These are phyloP conservation scores for Penicillium lagena DNA, from an alignment of 495 filamentous ascomycete genomes.

Conservation along the genomic window DNA sequence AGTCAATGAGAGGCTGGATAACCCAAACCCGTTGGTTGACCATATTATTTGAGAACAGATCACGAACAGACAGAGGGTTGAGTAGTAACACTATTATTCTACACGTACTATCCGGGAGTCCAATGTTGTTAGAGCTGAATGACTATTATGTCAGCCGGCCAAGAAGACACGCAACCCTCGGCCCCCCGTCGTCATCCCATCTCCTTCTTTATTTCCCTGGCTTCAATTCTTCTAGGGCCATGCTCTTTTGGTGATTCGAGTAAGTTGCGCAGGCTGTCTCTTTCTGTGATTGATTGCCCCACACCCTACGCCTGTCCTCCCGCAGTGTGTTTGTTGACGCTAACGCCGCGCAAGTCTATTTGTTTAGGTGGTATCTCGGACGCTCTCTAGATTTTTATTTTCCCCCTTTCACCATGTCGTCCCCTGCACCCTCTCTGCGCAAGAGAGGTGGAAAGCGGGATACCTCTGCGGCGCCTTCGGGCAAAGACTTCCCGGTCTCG, in stretches of 20 bases:
- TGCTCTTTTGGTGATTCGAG: conserved; percentile 24
- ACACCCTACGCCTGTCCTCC: not conserved
- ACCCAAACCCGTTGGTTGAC: too few species aligned
- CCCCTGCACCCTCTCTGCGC: conserved; percentile 39
- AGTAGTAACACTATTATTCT: too few species aligned
- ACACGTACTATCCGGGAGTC: too few species aligned
- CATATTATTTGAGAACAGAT: too few species aligned
- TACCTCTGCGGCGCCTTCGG: conserved; percentile 20
- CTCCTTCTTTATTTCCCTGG: conserved; percentile 7
- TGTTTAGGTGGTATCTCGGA: conserved; percentile 30
- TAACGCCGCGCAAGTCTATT: conserved; percentile 21
- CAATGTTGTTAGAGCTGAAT: too few species aligned
- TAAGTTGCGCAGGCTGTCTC: conserved; percentile 1
- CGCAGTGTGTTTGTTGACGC: not conserved
- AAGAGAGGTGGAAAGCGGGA: conserved; percentile 47
- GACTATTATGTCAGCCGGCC: not conserved
- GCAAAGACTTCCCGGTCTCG: conserved; percentile 19
- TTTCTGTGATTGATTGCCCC: not conserved
- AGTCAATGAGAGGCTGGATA: too few species aligned
- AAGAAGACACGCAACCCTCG: conserved; percentile 11
- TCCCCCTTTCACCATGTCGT: conserved; percentile 28
- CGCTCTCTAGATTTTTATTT: conserved; percentile 20
- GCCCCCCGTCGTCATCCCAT: not conserved
- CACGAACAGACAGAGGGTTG: too few species aligned
- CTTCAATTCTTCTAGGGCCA: conserved; percentile 15